Base-by-base conservation (phyloP, 2,329 filamentous ascomycete genomes). In the Colletotrichum falcatum region DNA sequence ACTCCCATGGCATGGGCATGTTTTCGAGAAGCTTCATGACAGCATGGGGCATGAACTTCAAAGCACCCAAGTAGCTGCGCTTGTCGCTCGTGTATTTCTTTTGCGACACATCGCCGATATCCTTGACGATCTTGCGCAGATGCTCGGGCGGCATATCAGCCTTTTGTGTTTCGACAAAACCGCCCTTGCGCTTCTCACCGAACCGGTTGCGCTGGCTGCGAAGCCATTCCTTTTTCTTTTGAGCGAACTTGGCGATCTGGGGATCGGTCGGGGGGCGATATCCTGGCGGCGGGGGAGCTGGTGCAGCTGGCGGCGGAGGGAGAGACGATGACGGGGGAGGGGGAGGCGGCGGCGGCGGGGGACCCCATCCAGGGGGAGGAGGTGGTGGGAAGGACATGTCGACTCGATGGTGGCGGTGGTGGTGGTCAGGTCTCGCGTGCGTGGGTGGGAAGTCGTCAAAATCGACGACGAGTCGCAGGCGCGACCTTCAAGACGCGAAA, bases 1-100 rank as follows among this genome's bases (percentile, higher is more conserved):
- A 96, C 83, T 99, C 96, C 96, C 96, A 99, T 0, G 96, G 96
- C 96, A 99, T 99, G 5, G 96, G 96, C 96, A 99, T 99, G 77
- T 99, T 99, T 84, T 99, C 96, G 66, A 99, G 82, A 30, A 99
- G 87, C 85, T 99, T 99, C 83, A 99, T 84, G 14, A 99, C 96
- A 7, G 96, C 96, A 79, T 99, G 96, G 1, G 96, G 96, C 96
- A 99, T 99, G 84, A 98, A 99, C 83, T 99, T 99, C 73, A 99
- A 84, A 42, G 97, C 96, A 73, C 97, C 97, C 58, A 99, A 88
- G 81, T 99, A 99, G 82, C 95, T 98, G 75, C 96, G 90, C 87
- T 99, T 99, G 85, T 99, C 96, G 78, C 92, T 97, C 75, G 94
- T 98, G 85, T 98, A 99, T 82, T 98, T 98, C 86, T 98, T 98